These are phyloP conservation scores for Globisporangium viniferum DNA, from an alignment of 352 stramenopile genomes.

Conservation along the genomic window DNA sequence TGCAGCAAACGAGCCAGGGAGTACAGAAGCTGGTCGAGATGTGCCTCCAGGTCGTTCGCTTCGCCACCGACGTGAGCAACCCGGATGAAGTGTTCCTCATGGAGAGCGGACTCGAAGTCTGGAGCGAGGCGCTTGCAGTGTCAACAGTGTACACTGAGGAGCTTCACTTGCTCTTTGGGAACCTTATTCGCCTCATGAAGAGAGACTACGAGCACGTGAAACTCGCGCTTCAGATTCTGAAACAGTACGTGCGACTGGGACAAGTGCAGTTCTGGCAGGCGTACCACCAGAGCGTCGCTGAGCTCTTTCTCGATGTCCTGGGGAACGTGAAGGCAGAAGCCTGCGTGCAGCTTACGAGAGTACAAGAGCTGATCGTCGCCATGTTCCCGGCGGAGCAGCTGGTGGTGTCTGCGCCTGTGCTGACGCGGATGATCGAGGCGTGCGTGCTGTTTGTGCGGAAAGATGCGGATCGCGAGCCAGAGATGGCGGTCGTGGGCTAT, in stretches of 20 bases:
- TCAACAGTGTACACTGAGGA: constrained; percentile 56
- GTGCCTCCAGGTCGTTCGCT: constrained; percentile 64
- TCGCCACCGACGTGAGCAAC: constrained; percentile 75
- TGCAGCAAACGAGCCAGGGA: constrained; percentile 9
- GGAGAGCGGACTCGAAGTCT: constrained; percentile 77
- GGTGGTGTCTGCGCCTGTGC: constrained; percentile 22
- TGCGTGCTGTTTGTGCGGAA: constrained; percentile 45
- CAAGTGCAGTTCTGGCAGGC: constrained; percentile 59
- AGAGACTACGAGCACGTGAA: constrained; percentile 79
- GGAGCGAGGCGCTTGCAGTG: constrained; percentile 53
- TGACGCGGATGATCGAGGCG: constrained; percentile 42
- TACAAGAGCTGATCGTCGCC: constrained; percentile 39
- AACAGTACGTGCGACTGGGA: constrained; percentile 65
- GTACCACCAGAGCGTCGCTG: constrained; percentile 43
- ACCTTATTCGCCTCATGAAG: constrained; percentile 63
- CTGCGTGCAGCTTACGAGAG: constrained; percentile 49
- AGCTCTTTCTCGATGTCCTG: constrained; percentile 46
- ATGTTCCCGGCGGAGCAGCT: constrained; percentile 42
- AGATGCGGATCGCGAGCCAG: constrained; percentile 37
- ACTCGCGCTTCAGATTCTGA: constrained; percentile 50
- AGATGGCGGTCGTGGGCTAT: constrained; percentile 62
- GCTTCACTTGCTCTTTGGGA: constrained; percentile 63
- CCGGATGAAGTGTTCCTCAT: constrained; percentile 85
- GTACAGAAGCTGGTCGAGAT: constrained; percentile 56
- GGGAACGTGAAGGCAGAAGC: constrained; percentile 73